A percentile compares a stretch with the other conserved stretches of the same genome.
phyloP scores from a whole-genome alignment of 805 yeast species.

The Danielozyma ontarioensis region DNA sequence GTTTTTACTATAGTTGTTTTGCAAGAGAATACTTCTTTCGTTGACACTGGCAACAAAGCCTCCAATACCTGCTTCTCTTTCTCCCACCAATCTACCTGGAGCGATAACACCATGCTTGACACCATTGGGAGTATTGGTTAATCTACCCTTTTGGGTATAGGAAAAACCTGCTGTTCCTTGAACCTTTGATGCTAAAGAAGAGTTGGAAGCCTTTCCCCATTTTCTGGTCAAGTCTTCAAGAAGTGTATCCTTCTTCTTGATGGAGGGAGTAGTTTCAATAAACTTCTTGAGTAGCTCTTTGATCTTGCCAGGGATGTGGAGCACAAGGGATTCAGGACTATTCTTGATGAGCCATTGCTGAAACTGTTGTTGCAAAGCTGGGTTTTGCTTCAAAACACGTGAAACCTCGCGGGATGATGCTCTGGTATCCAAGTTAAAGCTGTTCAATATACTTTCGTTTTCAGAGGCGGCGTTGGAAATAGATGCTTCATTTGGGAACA shows the following conservation, averaged over 20 bases:
- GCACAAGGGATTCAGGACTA: slow-evolving; percentile 37
- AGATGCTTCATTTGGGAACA: slow-evolving; percentile 32
- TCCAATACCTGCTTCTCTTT: slow-evolving; percentile 54
- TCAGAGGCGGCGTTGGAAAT: slow-evolving; percentile 11
- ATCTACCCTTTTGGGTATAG: slow-evolving; percentile 63
- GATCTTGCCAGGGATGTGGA: slow-evolving; percentile 16
- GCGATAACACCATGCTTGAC: slow-evolving; percentile 47
- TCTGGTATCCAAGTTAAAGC: slow-evolving; percentile 25
- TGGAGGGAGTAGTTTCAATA: slow-evolving; percentile 16
- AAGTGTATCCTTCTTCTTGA: slow-evolving; percentile 14
- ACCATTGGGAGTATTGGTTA: slow-evolving; percentile 69
- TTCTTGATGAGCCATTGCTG: slow-evolving; percentile 48
- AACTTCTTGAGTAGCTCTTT: slow-evolving; percentile 29
- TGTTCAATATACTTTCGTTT: slow-evolving; percentile 24
- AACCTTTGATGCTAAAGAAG: slow-evolving; percentile 17
- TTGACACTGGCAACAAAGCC: slow-evolving; percentile 41
- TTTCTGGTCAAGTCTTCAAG: slow-evolving; percentile 20
- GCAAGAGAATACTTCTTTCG: slow-evolving; percentile 29
- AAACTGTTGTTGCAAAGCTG: slow-evolving; percentile 47
- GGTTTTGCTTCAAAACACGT: slow-evolving; percentile 35
- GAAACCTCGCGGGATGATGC: slow-evolving; percentile 25
- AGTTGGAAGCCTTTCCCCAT: slow-evolving; percentile 6
- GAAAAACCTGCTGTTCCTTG: slow-evolving; percentile 77
- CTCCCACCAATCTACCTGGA: slow-evolving; percentile 62
- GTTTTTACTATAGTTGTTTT: slow-evolving; percentile 28